A percentile compares a stretch with the other conserved stretches of the same genome.
phyloP scores from a whole-genome alignment of 495 filamentous ascomycete genomes.

The Penicillium dipodomyicola region DNA sequence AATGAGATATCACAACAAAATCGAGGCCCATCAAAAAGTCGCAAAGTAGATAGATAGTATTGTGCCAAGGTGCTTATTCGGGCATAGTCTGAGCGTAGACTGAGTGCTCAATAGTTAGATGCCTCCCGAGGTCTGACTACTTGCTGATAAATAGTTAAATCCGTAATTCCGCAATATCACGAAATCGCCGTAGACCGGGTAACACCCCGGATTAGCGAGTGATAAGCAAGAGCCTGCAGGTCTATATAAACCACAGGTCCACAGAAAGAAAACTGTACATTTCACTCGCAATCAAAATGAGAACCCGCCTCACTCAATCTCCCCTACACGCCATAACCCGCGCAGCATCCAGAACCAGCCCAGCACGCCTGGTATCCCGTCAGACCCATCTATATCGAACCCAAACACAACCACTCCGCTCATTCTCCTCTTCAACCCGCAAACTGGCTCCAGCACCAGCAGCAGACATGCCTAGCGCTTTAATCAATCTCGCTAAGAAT shows the following conservation, averaged over 20 bases:
- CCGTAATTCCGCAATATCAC: not conserved
- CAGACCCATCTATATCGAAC: not conserved
- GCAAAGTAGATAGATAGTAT: too few species aligned
- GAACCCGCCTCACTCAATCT: not conserved
- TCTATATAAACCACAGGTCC: not conserved
- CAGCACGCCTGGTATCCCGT: not conserved
- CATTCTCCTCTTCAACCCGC: conserved; percentile 6
- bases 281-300: not conserved
- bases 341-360: not conserved
- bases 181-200: not conserved
- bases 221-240: not conserved
- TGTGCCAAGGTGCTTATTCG: too few species aligned
- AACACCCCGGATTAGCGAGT: not conserved
- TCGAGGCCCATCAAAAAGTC: too few species aligned
- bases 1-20: too few species aligned
- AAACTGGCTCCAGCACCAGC: not conserved
- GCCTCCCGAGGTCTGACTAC: too few species aligned
- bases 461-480: conserved; percentile 30
- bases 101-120: too few species aligned
- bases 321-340: not conserved
- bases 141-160: not conserved
- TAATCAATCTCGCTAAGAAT: conserved; percentile 40
- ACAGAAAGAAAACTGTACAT: not conserved
- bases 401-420: not conserved
- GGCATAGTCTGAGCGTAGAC: too few species aligned